Evolutionary conservation across 352 stramenopile species (phyloP).

Genomic region (Saprolegnia diclina): DNA sequence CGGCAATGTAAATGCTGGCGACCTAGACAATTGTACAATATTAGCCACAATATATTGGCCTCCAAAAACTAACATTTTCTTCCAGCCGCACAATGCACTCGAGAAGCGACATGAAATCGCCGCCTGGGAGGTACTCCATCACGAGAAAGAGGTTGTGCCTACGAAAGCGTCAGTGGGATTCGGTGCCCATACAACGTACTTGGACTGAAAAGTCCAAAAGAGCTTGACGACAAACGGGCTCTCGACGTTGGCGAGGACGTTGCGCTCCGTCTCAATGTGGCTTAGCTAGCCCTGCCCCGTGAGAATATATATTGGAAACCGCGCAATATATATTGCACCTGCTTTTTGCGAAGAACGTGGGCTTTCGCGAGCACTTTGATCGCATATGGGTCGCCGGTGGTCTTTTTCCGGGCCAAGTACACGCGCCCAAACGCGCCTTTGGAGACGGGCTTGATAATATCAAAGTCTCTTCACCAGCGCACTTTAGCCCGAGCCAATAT

Average conservation of each 20-base stretch:
- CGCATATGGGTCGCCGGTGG: conserved; percentile 83
- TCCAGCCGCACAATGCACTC: conserved; percentile 85
- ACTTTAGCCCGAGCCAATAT: neutral
- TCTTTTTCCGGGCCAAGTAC: conserved; percentile 82
- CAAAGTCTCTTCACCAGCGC: conserved; percentile 50
- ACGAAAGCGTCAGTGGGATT: neutral
- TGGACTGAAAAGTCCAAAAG: conserved; percentile 88
- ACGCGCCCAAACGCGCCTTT: conserved; percentile 88
- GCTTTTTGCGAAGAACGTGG: conserved; percentile 84
- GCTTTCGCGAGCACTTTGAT: conserved; percentile 89
- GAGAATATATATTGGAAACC: neutral
- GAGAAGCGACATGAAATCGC: conserved; percentile 87
- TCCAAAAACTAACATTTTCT: conserved; percentile 47
- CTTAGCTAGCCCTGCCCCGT: conserved; percentile 44
- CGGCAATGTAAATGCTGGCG: conserved; percentile 80
- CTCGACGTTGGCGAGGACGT: conserved; percentile 81
- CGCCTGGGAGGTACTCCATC: conserved; percentile 87
- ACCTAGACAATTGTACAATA: conserved; percentile 42
- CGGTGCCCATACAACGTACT: conserved; percentile 38
- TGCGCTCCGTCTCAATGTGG: conserved; percentile 83
- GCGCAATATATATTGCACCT: conserved; percentile 37
- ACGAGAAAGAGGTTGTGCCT: conserved; percentile 75
- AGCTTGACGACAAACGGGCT: conserved; percentile 89
- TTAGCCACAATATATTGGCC: conserved; percentile 13
- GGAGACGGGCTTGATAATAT: conserved; percentile 86